phyloP scores from a whole-genome alignment of 2,329 filamentous ascomycete species.

The Fusarium decemcellulare region DNA sequence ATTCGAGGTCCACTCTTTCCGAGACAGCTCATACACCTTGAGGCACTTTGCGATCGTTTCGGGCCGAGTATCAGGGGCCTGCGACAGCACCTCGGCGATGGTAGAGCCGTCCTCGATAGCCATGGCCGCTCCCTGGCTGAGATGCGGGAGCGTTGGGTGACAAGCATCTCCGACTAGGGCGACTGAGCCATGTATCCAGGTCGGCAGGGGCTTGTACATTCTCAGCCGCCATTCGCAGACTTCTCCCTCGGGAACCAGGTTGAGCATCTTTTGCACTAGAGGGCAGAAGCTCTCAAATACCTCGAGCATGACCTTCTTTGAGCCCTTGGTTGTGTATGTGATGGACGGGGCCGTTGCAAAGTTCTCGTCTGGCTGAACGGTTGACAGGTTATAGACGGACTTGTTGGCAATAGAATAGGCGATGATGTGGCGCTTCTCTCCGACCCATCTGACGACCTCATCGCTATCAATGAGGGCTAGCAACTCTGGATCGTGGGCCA shows the following conservation, averaged over 20 bases:
- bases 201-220: conserved; percentile 72
- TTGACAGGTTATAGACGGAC: conserved; percentile 76
- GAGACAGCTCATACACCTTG: conserved; percentile 45
- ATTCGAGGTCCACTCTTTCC: conserved; percentile 46
- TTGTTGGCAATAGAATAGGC: conserved; percentile 76
- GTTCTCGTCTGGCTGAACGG: conserved; percentile 72
- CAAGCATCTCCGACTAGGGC: conserved; percentile 75
- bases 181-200: conserved; percentile 70
- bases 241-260: conserved; percentile 74
- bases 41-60: conserved; percentile 45
- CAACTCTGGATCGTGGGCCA: conserved; percentile 77
- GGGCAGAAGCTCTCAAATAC: conserved; percentile 74
- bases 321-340: conserved; percentile 75
- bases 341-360: conserved; percentile 63
- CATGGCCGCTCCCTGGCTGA: conserved; percentile 77
- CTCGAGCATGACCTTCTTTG: conserved; percentile 71
- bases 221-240: conserved; percentile 77
- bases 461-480: conserved; percentile 70
- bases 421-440: conserved; percentile 77
- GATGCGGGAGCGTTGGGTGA: conserved; percentile 77
- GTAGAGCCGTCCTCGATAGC: conserved; percentile 75
- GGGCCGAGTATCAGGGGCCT: conserved; percentile 36
- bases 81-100: conserved; percentile 42
- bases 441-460: conserved; percentile 74
- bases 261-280: conserved; percentile 71